Percentiles rank a stretch among this genome's conserved stretches.
Conservation (phyloP, 495 filamentous ascomycete species). For the Penicillium paradoxum region DNA sequence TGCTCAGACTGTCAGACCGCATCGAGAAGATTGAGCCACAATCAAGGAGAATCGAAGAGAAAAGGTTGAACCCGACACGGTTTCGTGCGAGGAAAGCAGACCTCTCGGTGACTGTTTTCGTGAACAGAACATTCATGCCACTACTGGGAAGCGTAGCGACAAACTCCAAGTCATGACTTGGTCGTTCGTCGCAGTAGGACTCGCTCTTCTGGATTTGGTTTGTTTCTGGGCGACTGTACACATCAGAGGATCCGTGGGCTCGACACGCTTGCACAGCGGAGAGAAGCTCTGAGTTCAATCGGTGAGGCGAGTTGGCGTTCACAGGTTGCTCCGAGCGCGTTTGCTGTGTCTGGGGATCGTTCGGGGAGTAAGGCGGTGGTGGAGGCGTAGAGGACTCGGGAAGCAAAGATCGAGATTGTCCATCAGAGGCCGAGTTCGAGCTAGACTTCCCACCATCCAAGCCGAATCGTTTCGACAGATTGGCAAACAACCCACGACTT, state of each 20-base stretch:
- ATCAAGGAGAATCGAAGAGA: slow-evolving; percentile 66
- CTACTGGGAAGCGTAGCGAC: slow-evolving; percentile 59
- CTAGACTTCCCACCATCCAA: slow-evolving; percentile 45
- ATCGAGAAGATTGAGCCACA: slow-evolving; percentile 67
- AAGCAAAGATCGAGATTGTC: slow-evolving; percentile 23
- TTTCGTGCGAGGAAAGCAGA: slow-evolving; percentile 60
- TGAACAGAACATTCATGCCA: slow-evolving; percentile 68
- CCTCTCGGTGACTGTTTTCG: slow-evolving; percentile 46
- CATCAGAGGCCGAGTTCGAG: slow-evolving; percentile 22
- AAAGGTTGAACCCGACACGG: slow-evolving; percentile 57
- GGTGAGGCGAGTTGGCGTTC: slow-evolving; percentile 44
- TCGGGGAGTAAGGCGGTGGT: slow-evolving; percentile 39
- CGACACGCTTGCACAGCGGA: slow-evolving; percentile 80
- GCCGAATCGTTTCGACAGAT: slow-evolving; percentile 58
- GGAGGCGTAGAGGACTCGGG: slow-evolving; percentile 30
- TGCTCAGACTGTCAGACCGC: slow-evolving; percentile 57
- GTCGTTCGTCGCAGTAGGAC: slow-evolving; percentile 81
- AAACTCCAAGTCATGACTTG: slow-evolving; percentile 74
- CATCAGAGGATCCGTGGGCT: slow-evolving; percentile 62
- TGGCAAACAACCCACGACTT: slow-evolving; percentile 57
- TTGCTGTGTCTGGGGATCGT: slow-evolving; percentile 31
- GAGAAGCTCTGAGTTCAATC: slow-evolving; percentile 56
- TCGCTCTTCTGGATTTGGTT: slow-evolving; percentile 75
- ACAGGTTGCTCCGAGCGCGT: slow-evolving; percentile 33
- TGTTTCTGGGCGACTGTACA: slow-evolving; percentile 68